Percentiles rank a stretch among this genome's conserved stretches.
phyloP scores from a whole-genome alignment of 176 grass and related monocot species.

The Areca catechu region DNA sequence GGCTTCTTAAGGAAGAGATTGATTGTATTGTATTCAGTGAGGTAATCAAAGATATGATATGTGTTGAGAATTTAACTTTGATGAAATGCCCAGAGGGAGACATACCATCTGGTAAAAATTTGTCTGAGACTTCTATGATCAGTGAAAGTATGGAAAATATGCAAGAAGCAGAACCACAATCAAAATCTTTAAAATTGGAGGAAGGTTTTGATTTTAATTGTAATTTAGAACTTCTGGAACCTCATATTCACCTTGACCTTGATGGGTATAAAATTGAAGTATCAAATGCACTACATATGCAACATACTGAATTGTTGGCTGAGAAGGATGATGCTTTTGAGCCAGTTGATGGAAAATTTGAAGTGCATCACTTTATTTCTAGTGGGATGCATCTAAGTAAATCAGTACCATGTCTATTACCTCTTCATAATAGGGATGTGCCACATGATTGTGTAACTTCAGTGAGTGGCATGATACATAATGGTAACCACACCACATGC shows the following conservation, averaged over 20 bases:
- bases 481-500: background rate
- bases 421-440: background rate
- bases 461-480: background rate
- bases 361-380: background rate
- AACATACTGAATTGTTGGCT: conserved; percentile 11
- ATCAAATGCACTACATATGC: background rate
- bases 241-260: background rate
- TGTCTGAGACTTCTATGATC: no score
- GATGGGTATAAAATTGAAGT: background rate
- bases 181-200: background rate
- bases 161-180: background rate
- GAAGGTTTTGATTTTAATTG: conserved; percentile 3
- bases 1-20: conserved; percentile 21
- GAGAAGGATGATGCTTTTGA: background rate
- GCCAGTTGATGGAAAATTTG: background rate
- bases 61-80: background rate
- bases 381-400: background rate
- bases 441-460: background rate
- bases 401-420: background rate
- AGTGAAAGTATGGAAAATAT: background rate
- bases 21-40: conserved; percentile 14
- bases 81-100: background rate
- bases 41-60: conserved; percentile 18
- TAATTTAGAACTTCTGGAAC: background rate
- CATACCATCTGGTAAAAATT: no score